Evolutionary conservation across 805 yeast genomes (phyloP), one percentile per base, ranked within the genome.

Genomic region (Saccharomycodes ludwigii): DNA sequence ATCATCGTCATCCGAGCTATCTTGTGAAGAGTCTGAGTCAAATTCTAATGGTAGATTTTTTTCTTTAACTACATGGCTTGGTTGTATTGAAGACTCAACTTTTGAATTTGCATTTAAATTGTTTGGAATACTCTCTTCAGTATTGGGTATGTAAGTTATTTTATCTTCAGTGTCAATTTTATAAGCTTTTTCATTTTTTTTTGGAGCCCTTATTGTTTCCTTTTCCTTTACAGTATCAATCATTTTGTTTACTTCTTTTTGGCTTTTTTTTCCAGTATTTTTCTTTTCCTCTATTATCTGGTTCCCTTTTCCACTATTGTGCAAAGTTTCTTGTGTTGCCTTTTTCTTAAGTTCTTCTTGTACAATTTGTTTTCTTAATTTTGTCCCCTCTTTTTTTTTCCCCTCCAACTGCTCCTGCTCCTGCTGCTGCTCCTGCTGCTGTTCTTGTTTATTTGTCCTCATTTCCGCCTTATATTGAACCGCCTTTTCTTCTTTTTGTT

Each of bases 181-280:
- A 54, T 59, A 46, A 48, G 63, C 16, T 61, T 61, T 24, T n/a
- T n/a, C 24, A 15, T 15, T 30, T 10, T 29, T 12, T 20, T 27
- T 27, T 11, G 35, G n/a, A 15, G 25, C 18, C n/a, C n/a, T n/a
- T n/a, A n/a, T n/a, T n/a, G n/a, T n/a, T n/a, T n/a, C n/a, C n/a
- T n/a, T n/a, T n/a, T n/a, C n/a, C n/a, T n/a, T n/a, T n/a, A n/a
- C n/a, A n/a, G n/a, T n/a, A n/a, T n/a, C n/a, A n/a, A n/a, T n/a
- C n/a, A n/a, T 34, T 20, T 14, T 20, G 16, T 19, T 12, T 14
- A 10, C 16, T 16, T 27, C 16, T 22, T 8, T 8, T 19, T 17
- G 8, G 35, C 20, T 27, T 27, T 15, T 12, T 27, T 17, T 12
- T n/a, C 13, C 18, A 29, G n/a, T 13, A 12, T 18, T 36, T 21